Percentiles rank a stretch among this genome's conserved stretches.
Conservation (phyloP, 2,329 filamentous ascomycete species). For the Cladophialophora bantiana region DNA sequence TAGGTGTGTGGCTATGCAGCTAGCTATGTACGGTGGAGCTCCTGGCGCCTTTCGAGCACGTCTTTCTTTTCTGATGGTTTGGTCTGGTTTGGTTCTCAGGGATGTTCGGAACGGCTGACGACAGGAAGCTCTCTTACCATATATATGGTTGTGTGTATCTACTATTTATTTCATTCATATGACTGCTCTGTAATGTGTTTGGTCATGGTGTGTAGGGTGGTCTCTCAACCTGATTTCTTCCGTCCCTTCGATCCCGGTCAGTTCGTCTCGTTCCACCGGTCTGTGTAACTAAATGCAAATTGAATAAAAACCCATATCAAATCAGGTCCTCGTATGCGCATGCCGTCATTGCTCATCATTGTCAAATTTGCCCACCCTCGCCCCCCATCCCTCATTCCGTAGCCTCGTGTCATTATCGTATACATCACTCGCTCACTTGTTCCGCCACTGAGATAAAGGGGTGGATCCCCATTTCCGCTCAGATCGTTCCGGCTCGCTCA, state of each 20-base stretch:
- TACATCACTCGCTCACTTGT: neutral
- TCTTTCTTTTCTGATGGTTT: too few relatives aligned
- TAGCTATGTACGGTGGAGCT: too few relatives aligned
- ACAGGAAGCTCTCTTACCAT: constrained; percentile 15
- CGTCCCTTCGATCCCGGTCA: neutral
- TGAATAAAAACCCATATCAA: neutral
- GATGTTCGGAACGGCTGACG: constrained; percentile 21
- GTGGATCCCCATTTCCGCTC: neutral
- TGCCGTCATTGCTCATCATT: neutral
- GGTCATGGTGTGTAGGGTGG: too few relatives aligned
- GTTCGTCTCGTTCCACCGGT: neutral
- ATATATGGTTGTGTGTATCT: neutral
- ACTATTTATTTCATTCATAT: neutral
- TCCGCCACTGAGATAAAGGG: neutral
- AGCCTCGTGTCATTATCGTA: neutral
- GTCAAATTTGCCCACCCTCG: neutral
- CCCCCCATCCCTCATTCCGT: neutral
- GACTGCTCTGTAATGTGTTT: too few relatives aligned
- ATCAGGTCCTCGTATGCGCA: constrained; percentile 6
- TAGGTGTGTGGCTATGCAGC: too few relatives aligned
- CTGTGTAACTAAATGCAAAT: neutral
- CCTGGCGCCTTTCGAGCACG: too few relatives aligned
- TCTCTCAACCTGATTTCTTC: neutral
- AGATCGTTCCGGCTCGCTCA: neutral
- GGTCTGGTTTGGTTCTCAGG: too few relatives aligned